Evolutionary conservation across 768 basidiomycete species (phyloP), one percentile per base, ranked within the genome.

Genomic region (Rhodotorula taiwanensis): DNA sequence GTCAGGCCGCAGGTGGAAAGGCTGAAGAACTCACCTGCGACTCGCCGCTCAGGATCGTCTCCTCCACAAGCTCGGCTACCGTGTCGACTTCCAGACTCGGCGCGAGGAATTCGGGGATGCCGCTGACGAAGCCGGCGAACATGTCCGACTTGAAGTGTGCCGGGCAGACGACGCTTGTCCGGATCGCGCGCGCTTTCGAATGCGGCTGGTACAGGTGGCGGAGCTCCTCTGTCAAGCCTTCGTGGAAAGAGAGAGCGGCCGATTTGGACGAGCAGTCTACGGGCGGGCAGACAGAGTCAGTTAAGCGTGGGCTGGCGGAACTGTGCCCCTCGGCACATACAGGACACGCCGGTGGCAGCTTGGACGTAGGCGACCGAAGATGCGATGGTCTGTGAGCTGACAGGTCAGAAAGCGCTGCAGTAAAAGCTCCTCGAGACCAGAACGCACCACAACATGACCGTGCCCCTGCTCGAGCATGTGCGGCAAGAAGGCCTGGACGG

Each of bases 221-320:
- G 23, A 98, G 83, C 75, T 99, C 94, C 70, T 85, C 87, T 55
- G 90, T 82, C 55, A 99, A 80, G 20, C 87, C 85, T 68, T 92
- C 87, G 70, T 94, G 84, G 49, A 97, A 76, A 36, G 82, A 82
- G 21, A 88, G 78, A 27, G 87, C 73, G n/a, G 93, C 92, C 16
- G 91, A 88, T 78, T 99, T 99, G 30, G 89, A 90, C 14, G 91
- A 89, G 74, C 81, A 81, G 75, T 99, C 98, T 77, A 94, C 90
- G 70, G 49, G 34, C 41, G 62, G 5, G 5, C 21, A 5, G 43
- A 44, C n/a, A n/a, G n/a, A 21, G 47, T 28, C 15, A 48, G 44
- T 27, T 25, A 14, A 5, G 9, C 11, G 25, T 2, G 27, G 20
- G 8, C 25, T 5, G 48, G 31, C 23, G 30, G 4, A 20, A 21